A percentile compares a stretch with the other conserved stretches of the same genome.
Conservation (phyloP, 305 asterid genomes). For the Fraxinus velutina region DNA sequence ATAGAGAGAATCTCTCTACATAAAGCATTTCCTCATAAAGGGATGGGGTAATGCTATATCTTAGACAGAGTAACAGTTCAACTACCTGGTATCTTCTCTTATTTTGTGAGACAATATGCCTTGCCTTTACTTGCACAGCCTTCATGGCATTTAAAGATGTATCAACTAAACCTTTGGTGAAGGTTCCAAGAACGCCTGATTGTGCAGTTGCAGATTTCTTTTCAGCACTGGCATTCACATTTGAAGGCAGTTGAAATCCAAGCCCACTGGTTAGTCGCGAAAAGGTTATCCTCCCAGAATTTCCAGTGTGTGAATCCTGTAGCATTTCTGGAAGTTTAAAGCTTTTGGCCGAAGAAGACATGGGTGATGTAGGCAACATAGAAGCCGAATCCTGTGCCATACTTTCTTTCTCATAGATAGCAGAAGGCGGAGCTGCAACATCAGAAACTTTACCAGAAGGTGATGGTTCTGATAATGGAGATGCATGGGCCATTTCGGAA, state of each 20-base stretch:
- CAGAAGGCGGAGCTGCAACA: slow-evolving; percentile 36
- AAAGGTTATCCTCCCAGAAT: slow-evolving; percentile 52
- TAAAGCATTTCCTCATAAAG: slow-evolving; percentile 12
- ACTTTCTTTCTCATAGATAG: slow-evolving; percentile 37
- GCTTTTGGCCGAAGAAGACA: slow-evolving; percentile 63
- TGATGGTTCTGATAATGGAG: slow-evolving; percentile 23
- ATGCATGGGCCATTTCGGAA: slow-evolving; percentile 45
- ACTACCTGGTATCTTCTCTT: slow-evolving; percentile 96
- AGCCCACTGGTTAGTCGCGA: slow-evolving; percentile 85
- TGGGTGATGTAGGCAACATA: slow-evolving; percentile 42
- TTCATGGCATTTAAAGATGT: slow-evolving; percentile 84
- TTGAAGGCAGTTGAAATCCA: slow-evolving; percentile 52
- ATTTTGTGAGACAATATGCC: slow-evolving; percentile 93
- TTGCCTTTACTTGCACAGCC: slow-evolving; percentile 94
- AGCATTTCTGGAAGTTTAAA: slow-evolving; percentile 52
- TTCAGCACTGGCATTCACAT: slow-evolving; percentile 45
- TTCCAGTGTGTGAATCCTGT: slow-evolving; percentile 42
- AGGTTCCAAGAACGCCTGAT: slow-evolving; percentile 67
- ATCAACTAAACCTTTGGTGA: slow-evolving; percentile 83
- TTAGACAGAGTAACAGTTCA: slow-evolving; percentile 9
- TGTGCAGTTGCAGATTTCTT: slow-evolving; percentile 47
- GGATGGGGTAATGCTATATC: not conserved
- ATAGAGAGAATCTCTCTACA: not conserved
- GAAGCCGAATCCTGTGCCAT: slow-evolving; percentile 48
- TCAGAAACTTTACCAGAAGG: slow-evolving; percentile 42